Evolutionary conservation across 2,329 filamentous ascomycete species (phyloP), one percentile per base, ranked within the genome.

Genomic region (Paraconiothyrium brasiliense): DNA sequence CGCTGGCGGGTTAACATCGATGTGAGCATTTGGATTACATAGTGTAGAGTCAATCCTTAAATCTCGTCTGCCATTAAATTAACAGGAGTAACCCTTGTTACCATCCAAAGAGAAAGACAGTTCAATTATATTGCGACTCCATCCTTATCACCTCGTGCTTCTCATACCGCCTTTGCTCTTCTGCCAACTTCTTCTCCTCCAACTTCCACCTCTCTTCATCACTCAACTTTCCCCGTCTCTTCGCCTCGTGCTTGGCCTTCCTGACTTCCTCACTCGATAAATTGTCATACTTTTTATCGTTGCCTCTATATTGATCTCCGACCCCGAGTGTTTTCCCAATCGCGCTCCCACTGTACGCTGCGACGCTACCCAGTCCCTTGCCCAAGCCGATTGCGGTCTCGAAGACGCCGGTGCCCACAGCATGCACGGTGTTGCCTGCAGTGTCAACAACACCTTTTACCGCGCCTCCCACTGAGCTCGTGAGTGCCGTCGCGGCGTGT

Each of bases 381-480:
- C 63, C 60, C 16, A 65, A n/a, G 10, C 63, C 63, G 10, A 7
- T 30, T 5, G 61, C 57, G 22, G 58, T 60, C 5, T 54, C 60
- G 3, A 58, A 39, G 24, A 65, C 43, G 13, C 63, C 63, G 20
- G 60, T 54, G 22, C 62, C 59, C 13, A 64, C 22, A 20, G 55
- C 41, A 22, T 64, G 59, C 32, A 69, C 60, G 9, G 63, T 62
- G 50, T 67, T 66, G 14, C 58, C 63, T 16, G 63, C 49, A 5
- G 65, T 67, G 57, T 68, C 66, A 37, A 62, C 49, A 16, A 68
- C 46, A 24, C 60, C 66, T 46, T 68, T 68, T 24, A 64, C 60
- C 6, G 64, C 54, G 14, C 66, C 66, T 8, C 64, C 63, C 5
- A 67, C 56, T 13, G 65, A 59, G 14, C 58, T 60, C 5, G 46